Conservation (phyloP, 2,329 filamentous ascomycete species). For the Fusarium nanum region DNA sequence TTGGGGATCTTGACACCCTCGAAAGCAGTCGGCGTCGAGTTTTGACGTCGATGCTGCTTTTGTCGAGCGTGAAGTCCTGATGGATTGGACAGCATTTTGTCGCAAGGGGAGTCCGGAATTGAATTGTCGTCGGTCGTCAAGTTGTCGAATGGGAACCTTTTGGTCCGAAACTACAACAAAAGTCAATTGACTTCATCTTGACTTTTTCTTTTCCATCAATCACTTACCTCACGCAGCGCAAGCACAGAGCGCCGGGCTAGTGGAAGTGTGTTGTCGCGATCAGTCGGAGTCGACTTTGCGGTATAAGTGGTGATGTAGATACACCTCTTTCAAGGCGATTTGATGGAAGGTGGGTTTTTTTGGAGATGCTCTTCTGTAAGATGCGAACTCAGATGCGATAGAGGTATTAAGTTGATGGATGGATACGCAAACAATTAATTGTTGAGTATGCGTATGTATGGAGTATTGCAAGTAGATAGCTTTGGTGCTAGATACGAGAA, state of each 20-base stretch:
- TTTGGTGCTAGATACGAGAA: slow-evolving; percentile 40
- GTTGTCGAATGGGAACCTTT: slow-evolving; percentile 64
- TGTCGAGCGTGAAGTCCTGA: slow-evolving; percentile 74
- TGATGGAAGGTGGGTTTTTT: slow-evolving; percentile 28
- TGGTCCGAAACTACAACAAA: slow-evolving; percentile 56
- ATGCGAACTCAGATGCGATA: slow-evolving; percentile 29
- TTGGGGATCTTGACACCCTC: slow-evolving; percentile 77
- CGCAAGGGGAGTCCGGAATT: slow-evolving; percentile 76
- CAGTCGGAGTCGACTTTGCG: slow-evolving; percentile 61
- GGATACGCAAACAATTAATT: slow-evolving; percentile 1
- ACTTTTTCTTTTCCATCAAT: neutral
- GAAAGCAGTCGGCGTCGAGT: slow-evolving; percentile 83
- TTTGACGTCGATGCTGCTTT: slow-evolving; percentile 80
- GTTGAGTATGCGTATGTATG: slow-evolving; percentile 16
- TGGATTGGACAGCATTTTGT: slow-evolving; percentile 82
- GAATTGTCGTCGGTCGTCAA: slow-evolving; percentile 62
- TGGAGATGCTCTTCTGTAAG: slow-evolving; percentile 33
- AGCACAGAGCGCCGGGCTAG: slow-evolving; percentile 82
- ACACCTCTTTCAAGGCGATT: slow-evolving; percentile 52
- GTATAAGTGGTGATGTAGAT: slow-evolving; percentile 29
- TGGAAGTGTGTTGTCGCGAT: slow-evolving; percentile 57
- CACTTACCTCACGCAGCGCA: slow-evolving; percentile 83
- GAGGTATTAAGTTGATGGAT: slow-evolving; percentile 26
- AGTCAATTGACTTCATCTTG: slow-evolving; percentile 2
- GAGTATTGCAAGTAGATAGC: slow-evolving; percentile 11